Evolutionary conservation across 129 eudicot species (phyloP).

Genomic region (Glebionis coronaria): DNA sequence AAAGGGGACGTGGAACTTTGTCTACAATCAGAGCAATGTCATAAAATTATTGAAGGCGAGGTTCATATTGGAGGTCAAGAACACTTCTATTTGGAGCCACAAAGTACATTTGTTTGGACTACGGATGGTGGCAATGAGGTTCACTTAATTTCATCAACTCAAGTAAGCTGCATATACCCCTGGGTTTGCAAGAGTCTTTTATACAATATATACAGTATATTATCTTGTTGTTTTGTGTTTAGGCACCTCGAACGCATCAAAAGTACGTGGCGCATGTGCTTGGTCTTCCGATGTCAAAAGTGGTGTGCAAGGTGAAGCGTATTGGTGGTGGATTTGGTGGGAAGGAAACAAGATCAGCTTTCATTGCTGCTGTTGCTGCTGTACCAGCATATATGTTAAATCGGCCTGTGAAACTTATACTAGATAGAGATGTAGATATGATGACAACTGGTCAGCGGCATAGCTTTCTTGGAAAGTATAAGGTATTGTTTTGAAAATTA

Average conservation of each 20-base stretch:
- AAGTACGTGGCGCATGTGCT: constrained; percentile 87
- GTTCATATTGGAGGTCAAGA: constrained; percentile 95
- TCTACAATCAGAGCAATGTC: constrained; percentile 69
- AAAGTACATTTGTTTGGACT: constrained; percentile 78
- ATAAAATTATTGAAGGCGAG: constrained; percentile 83
- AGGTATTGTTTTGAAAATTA: constrained; percentile 41
- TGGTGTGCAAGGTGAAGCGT: constrained; percentile 94
- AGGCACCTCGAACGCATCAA: constrained; percentile 99
- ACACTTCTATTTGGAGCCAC: constrained; percentile 91
- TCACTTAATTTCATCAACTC: constrained; percentile 97
- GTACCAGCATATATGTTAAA: constrained; percentile 81
- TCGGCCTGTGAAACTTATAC: constrained; percentile 76
- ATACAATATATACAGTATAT: background rate
- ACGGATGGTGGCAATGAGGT: constrained; percentile 92
- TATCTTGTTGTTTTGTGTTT: constrained; percentile 15
- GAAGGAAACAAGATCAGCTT: constrained; percentile 85
- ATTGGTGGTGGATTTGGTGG: constrained; percentile 99
- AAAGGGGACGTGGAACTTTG: constrained; percentile 81
- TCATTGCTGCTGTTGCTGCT: constrained; percentile 76
- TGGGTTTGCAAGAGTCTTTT: background rate
- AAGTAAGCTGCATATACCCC: constrained; percentile 42
- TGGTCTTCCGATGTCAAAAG: constrained; percentile 99
- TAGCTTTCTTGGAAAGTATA: constrained; percentile 95
- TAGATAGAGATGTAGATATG: constrained; percentile 96
- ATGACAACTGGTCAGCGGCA: constrained; percentile 84